Evolutionary conservation across 257 asterid species (phyloP), one percentile per base, ranked within the genome.

Genomic region (Nicotiana knightiana): DNA sequence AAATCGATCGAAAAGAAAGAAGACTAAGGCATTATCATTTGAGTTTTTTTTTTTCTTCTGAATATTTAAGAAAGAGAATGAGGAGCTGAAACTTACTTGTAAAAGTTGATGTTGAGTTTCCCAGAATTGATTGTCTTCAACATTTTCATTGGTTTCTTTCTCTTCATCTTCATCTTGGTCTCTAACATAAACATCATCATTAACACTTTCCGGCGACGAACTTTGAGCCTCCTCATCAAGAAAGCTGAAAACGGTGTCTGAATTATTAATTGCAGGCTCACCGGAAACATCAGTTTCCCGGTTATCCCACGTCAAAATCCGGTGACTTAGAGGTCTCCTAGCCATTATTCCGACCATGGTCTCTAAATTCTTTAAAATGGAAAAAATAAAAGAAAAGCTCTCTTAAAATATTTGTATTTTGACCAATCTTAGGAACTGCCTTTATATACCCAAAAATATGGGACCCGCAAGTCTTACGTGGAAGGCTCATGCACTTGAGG

Each of bases 191-290:
- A 68, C 75, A 3, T 86, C 59, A 30, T 81, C 86, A 24, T 77
- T 46, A 82, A 81, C 30, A 76, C 92, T 90, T 83, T 83, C 89
- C 83, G 86, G 83, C 1, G 93, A 89, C 15, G 79, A 73, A 73
- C 79, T 48, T 48, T 48, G 79, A 24, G 13, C 79, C 48, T 91
- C 96, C 5, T 91, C 96, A 55, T 91, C 90, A 2, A 96, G 85
- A 81, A 96, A 96, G 80, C 93, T 93, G 58, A 96, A 93, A 10
- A 95, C 94, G 2, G 98, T 91, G 63, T 91, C 98, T 57, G 97
- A 88, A 10, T 93, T 85, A 79, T 90, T 91, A 10, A 94, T 84
- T 77, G 89, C 82, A 76, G 87, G 83, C 4, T 92, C 97, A 48
- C 82, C 92, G 83, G 94, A 66, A 70, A 86, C 75, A 33, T 88